These are phyloP conservation scores for Bretschneidera sinensis DNA, from an alignment of 345 rosid species.

Conservation along the genomic window DNA sequence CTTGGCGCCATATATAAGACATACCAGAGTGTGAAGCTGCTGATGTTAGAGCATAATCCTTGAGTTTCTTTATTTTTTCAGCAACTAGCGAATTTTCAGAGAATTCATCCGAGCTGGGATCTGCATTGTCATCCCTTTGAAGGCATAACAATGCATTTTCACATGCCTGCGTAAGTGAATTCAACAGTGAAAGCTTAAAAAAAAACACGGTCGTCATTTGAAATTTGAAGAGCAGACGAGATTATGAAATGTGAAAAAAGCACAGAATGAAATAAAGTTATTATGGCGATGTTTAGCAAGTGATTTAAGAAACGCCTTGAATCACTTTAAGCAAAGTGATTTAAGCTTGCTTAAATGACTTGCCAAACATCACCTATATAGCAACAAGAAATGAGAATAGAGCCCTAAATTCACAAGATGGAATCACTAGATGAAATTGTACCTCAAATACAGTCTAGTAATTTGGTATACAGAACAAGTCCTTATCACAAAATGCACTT, in stretches of 20 bases:
- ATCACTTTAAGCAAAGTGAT: too few species aligned
- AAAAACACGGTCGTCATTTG: not conserved
- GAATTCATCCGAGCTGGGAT: slow-evolving; percentile 19
- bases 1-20: not conserved
- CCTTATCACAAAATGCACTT: not conserved
- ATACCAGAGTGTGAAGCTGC: slow-evolving; percentile 62
- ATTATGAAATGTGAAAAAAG: not conserved
- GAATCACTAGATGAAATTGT: too few species aligned
- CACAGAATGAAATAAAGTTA: not conserved
- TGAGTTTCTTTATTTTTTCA: slow-evolving; percentile 39
- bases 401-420: too few species aligned
- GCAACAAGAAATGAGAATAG: too few species aligned
- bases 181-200: slow-evolving; percentile 1
- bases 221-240: not conserved
- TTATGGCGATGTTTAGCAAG: too few species aligned
- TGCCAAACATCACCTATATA: too few species aligned
- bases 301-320: too few species aligned
- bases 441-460: not conserved
- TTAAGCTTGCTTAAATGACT: too few species aligned
- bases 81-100: slow-evolving; percentile 17
- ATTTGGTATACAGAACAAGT: too few species aligned
- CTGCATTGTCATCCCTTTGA: slow-evolving; percentile 20
- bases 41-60: slow-evolving; percentile 37
- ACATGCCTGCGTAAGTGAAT: slow-evolving; percentile 45
- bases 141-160: slow-evolving; percentile 48